These are phyloP conservation scores for Vaccinium vitisidaea DNA, from an alignment of 148 eudicot species.

Conservation along the genomic window DNA sequence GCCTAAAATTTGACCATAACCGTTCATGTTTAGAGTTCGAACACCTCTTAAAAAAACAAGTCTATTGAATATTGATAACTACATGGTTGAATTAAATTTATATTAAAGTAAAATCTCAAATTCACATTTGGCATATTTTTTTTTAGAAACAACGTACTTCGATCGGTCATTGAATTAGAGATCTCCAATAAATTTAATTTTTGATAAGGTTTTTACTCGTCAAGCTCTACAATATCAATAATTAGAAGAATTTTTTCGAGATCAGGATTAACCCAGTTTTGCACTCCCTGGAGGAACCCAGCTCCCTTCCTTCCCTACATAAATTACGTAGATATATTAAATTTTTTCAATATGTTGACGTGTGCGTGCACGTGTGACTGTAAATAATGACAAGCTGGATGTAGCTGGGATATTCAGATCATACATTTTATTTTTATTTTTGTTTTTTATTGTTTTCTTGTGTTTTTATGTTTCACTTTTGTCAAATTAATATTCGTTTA, in stretches of 20 bases:
- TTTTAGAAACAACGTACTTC: too few relatives aligned
- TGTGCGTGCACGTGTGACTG: background rate
- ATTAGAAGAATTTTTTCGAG: background rate
- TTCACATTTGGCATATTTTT: too few relatives aligned
- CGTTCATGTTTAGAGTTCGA: background rate
- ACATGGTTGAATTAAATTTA: too few relatives aligned
- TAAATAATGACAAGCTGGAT: background rate
- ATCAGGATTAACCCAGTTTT: background rate
- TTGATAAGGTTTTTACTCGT: background rate
- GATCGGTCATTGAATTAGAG: too few relatives aligned
- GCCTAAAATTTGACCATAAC: background rate
- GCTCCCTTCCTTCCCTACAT: background rate
- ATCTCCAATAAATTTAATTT: too few relatives aligned
- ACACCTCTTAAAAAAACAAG: background rate
- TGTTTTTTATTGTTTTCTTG: too few relatives aligned
- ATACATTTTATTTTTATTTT: background rate
- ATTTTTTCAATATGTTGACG: background rate
- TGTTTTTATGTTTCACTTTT: background rate
- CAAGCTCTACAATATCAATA: background rate
- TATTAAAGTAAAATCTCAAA: too few relatives aligned
- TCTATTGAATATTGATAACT: too few relatives aligned
- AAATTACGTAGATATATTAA: background rate
- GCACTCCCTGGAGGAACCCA: background rate
- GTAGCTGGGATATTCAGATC: background rate
- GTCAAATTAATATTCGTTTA: background rate